Percentiles rank a stretch among this genome's conserved stretches.
Evolutionary conservation across 2,329 filamentous ascomycete genomes (phyloP).

Genomic region (Apiospora koreana): DNA sequence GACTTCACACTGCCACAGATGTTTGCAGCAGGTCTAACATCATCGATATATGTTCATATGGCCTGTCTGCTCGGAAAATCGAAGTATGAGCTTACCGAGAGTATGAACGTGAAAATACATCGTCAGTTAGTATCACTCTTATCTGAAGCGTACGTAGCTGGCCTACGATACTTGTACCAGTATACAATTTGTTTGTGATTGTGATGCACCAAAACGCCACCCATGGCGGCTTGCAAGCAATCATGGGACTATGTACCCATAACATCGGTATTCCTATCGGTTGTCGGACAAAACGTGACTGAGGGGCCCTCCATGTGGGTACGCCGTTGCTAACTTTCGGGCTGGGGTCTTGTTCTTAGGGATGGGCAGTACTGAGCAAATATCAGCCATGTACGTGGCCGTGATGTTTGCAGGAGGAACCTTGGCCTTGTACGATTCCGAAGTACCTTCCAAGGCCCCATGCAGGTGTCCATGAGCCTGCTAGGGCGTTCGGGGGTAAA

Average conservation of each 20-base stretch:
- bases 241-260: constrained; percentile 1
- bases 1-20: background rate
- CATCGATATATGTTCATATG: background rate
- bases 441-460: background rate
- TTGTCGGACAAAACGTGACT: constrained; percentile 8
- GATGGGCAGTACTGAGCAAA: background rate
- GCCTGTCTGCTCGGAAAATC: background rate
- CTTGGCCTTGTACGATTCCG: background rate
- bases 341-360: background rate
- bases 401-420: background rate
- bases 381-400: background rate
- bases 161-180: background rate
- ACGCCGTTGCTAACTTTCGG: constrained; percentile 1
- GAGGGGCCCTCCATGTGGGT: background rate
- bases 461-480: background rate
- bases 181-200: background rate
- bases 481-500: constrained; percentile 2
- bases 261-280: constrained; percentile 2
- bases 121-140: background rate
- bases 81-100: background rate
- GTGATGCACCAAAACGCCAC: background rate
- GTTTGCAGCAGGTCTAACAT: background rate
- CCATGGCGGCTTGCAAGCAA: background rate
- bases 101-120: background rate
- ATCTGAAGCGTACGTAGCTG: background rate